Conservation (phyloP, 768 basidiomycete species). For the Gelatoporia subvermispora region DNA sequence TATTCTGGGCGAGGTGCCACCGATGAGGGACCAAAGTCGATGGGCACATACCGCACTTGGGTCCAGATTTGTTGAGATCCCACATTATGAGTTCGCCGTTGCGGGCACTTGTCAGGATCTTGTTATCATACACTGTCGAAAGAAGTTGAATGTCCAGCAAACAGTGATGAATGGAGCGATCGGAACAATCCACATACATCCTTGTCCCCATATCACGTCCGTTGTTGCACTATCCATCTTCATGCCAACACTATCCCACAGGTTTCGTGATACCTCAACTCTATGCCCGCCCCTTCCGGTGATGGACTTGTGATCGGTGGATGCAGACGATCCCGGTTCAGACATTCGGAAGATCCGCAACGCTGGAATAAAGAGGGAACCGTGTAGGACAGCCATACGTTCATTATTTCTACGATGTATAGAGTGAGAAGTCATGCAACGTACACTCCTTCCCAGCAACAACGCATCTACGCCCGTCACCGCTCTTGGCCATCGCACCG, state of each 20-base stretch:
- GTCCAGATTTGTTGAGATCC: conserved; percentile 66
- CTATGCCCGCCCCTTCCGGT: conserved; percentile 58
- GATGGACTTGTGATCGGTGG: conserved; percentile 44
- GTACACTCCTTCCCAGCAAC: conserved; percentile 79
- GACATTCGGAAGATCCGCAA: conserved; percentile 44
- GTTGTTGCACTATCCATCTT: conserved; percentile 78
- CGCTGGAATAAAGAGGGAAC: conserved; percentile 30
- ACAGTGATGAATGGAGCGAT: neutral
- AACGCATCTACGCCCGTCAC: conserved; percentile 62
- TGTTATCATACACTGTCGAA: conserved; percentile 58
- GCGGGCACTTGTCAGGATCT: conserved; percentile 73
- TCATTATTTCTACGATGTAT: too few relatives aligned
- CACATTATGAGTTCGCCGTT: conserved; percentile 84
- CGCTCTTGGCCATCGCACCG: conserved; percentile 61
- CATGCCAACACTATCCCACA: conserved; percentile 74
- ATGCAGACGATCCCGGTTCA: conserved; percentile 34
- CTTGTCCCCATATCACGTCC: conserved; percentile 77
- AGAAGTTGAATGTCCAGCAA: neutral
- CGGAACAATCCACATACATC: conserved; percentile 21
- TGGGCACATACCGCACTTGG: conserved; percentile 56
- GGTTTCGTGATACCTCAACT: conserved; percentile 69
- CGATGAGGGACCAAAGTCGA: neutral
- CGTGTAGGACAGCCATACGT: conserved; percentile 42
- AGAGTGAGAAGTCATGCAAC: conserved; percentile 17
- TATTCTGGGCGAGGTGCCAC: too few relatives aligned